These are phyloP conservation scores for Rhizophagus clarus DNA, from an alignment of 192 early-diverging fungal genomes.

Conservation along the genomic window DNA sequence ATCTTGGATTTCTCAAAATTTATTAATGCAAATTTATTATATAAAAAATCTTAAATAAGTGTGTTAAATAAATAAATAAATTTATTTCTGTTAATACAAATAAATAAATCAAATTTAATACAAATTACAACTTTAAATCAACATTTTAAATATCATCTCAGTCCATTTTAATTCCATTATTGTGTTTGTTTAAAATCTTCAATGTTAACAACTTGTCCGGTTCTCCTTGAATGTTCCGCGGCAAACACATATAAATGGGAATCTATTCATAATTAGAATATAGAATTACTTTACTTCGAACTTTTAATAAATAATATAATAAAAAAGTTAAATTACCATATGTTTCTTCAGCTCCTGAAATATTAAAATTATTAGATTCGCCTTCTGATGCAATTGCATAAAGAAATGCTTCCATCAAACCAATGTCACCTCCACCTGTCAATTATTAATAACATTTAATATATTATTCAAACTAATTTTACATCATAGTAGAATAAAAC, in stretches of 20 bases:
- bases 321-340: background rate
- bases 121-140: no score
- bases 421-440: slow-evolving; percentile 30
- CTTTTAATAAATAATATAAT: background rate
- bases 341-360: slow-evolving; percentile 15
- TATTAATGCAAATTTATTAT: no score
- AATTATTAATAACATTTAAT: background rate
- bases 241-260: slow-evolving; percentile 40
- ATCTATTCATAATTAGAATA: background rate
- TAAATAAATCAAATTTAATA: no score
- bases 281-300: no score
- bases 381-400: background rate
- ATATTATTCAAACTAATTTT: background rate
- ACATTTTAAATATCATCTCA: background rate
- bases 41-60: no score
- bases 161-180: background rate
- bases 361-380: background rate
- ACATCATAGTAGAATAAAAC: background rate
- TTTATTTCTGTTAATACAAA: no score
- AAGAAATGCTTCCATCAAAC: slow-evolving; percentile 20
- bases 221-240: slow-evolving; percentile 34
- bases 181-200: slow-evolving; percentile 5
- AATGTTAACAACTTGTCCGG: slow-evolving; percentile 20
- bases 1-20: no score
- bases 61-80: no score